phyloP scores from a whole-genome alignment of 257 asterid genomes.

The Craterostigma plantagineum region DNA sequence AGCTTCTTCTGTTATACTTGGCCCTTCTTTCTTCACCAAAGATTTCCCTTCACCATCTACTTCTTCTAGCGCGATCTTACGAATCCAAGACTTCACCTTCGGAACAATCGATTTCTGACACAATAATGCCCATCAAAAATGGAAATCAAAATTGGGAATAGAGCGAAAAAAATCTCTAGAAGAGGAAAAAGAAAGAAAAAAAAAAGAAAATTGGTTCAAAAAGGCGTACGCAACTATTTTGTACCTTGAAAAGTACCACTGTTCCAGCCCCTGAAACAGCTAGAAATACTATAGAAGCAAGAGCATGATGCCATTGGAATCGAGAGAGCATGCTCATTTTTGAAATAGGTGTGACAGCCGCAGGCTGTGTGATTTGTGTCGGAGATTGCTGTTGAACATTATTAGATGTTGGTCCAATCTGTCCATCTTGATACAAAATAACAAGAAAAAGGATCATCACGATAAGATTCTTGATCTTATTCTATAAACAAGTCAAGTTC shows the following conservation, averaged over 20 bases:
- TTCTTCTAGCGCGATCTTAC: constrained; percentile 53
- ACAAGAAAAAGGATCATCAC: constrained; percentile 7
- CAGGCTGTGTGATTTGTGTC: constrained; percentile 32
- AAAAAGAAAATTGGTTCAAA: neutral
- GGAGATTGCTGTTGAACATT: constrained; percentile 37
- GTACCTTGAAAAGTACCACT: constrained; percentile 68
- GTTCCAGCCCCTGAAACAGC: constrained; percentile 85
- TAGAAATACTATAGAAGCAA: constrained; percentile 57
- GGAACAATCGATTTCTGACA: constrained; percentile 65
- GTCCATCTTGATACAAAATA: constrained; percentile 30
- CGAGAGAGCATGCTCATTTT: constrained; percentile 32
- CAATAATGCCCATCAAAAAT: constrained; percentile 11
- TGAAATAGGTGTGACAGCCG: constrained; percentile 18
- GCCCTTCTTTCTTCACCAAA: constrained; percentile 17
- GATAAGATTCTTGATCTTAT: constrained; percentile 1
- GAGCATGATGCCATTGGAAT: constrained; percentile 76
- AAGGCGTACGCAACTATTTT: neutral
- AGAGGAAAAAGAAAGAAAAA: too few species aligned
- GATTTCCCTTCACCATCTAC: constrained; percentile 18
- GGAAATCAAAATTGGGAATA: constrained; percentile 11
- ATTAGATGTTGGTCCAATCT: constrained; percentile 25
- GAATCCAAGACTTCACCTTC: constrained; percentile 83
- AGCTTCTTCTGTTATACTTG: constrained; percentile 67
- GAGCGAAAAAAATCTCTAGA: too few species aligned
- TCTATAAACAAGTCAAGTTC: constrained; percentile 4